A percentile compares a stretch with the other conserved stretches of the same genome.
These are phyloP conservation scores for Puccinia horiana DNA, from an alignment of 1,284 basidiomycete species.

Conservation along the genomic window DNA sequence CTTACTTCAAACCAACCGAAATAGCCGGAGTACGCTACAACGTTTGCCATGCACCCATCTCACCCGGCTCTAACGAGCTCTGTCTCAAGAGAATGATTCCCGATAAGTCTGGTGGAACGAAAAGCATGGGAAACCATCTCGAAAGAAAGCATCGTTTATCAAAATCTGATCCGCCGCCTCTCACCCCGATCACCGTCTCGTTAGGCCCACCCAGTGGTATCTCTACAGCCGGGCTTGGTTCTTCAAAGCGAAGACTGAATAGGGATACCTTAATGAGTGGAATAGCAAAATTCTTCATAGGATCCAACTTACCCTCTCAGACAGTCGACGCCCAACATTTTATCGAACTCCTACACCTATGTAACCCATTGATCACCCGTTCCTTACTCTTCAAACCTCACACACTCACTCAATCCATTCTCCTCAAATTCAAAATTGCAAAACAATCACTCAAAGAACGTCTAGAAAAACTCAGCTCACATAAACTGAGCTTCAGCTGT, in stretches of 20 bases:
- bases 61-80: background rate
- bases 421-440: background rate
- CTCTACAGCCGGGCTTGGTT: background rate
- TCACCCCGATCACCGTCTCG: constrained; percentile 10
- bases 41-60: constrained; percentile 22
- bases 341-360: constrained; percentile 17
- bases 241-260: background rate
- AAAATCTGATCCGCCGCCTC: constrained; percentile 11
- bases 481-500: background rate
- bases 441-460: background rate
- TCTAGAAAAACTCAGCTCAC: background rate
- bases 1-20: constrained; percentile 28
- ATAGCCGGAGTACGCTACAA: constrained; percentile 11
- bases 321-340: constrained; percentile 2
- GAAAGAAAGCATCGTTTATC: constrained; percentile 20
- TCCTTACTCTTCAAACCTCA: background rate
- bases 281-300: background rate
- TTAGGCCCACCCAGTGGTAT: background rate
- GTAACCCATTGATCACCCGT: constrained; percentile 6
- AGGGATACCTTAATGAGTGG: constrained; percentile 1
- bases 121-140: constrained; percentile 24
- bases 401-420: constrained; percentile 17
- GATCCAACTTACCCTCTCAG: background rate
- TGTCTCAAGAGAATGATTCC: constrained; percentile 22
- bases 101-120: constrained; percentile 24